Evolutionary conservation across 2,329 filamentous ascomycete genomes (phyloP).

Genomic region (Arachnomyces sp.): DNA sequence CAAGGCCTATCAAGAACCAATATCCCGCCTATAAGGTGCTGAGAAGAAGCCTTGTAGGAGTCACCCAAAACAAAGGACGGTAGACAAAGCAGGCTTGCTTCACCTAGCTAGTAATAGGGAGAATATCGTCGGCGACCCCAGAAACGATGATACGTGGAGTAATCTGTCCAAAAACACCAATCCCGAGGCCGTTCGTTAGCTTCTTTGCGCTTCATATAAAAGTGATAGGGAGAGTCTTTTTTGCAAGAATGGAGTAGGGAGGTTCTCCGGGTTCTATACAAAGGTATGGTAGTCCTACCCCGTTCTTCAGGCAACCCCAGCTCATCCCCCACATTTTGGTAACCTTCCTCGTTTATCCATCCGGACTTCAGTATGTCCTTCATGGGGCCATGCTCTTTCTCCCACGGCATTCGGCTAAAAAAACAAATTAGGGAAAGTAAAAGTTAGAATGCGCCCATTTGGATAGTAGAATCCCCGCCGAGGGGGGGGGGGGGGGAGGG

Average conservation of each 20-base stretch:
- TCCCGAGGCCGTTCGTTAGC: slow-evolving; percentile 3
- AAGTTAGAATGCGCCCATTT: not conserved
- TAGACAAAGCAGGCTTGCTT: too few species aligned
- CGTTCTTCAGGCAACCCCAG: slow-evolving; percentile 34
- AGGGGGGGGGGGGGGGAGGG: not conserved
- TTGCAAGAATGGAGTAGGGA: not conserved
- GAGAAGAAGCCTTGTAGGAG: too few species aligned
- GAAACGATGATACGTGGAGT: slow-evolving; percentile 34
- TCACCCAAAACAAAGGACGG: too few species aligned
- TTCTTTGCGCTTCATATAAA: not conserved
- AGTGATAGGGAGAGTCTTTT: slow-evolving; percentile 5
- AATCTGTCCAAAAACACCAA: slow-evolving; percentile 23
- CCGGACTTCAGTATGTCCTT: slow-evolving; percentile 24
- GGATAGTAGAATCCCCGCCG: not conserved
- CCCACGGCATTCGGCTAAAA: slow-evolving; percentile 35
- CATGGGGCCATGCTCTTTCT: slow-evolving; percentile 23
- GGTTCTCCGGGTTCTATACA: not conserved
- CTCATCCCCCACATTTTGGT: slow-evolving; percentile 38
- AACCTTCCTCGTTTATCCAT: slow-evolving; percentile 30
- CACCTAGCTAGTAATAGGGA: slow-evolving; percentile 12
- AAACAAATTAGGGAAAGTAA: not conserved
- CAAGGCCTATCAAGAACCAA: too few species aligned
- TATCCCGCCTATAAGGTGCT: too few species aligned
- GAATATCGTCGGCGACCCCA: slow-evolving; percentile 26
- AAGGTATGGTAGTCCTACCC: slow-evolving; percentile 22